phyloP scores from a whole-genome alignment of 192 early-diverging fungal species.

The Chytriomyces hyalinus region DNA sequence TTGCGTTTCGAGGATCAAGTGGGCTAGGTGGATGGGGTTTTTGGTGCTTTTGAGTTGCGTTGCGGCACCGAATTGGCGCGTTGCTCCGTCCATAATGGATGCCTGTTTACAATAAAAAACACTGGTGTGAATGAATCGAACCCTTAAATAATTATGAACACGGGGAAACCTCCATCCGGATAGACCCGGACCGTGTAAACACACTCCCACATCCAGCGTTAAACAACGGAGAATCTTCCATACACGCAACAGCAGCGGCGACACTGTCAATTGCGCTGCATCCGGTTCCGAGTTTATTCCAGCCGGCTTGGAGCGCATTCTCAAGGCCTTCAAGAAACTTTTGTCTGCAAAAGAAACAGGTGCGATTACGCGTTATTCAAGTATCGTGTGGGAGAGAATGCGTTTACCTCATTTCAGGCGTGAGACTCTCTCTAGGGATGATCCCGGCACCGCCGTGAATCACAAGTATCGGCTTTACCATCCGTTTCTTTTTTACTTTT shows the following conservation, averaged over 20 bases:
- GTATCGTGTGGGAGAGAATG: neutral
- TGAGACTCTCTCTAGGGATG: conserved; percentile 33
- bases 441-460: conserved; percentile 50
- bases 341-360: neutral
- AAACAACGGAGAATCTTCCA: conserved; percentile 55
- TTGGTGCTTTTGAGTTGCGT: conserved; percentile 46
- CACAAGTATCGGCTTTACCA: conserved; percentile 12
- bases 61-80: conserved; percentile 44
- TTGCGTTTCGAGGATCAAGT: conserved; percentile 36
- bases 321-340: conserved; percentile 38
- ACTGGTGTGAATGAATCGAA: conserved; percentile 11
- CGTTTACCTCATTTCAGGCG: conserved; percentile 24
- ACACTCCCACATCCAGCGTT: conserved; percentile 57
- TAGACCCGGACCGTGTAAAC: conserved; percentile 44
- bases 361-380: neutral
- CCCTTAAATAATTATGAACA: neutral
- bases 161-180: conserved; percentile 34
- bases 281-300: conserved; percentile 32
- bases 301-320: conserved; percentile 45
- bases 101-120: conserved; percentile 37
- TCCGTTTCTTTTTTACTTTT: neutral
- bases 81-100: conserved; percentile 52
- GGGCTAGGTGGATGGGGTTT: conserved; percentile 53
- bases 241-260: conserved; percentile 14
- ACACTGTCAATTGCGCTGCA: conserved; percentile 48